phyloP scores from a whole-genome alignment of 768 basidiomycete species.

The Leccinum arenicola region DNA sequence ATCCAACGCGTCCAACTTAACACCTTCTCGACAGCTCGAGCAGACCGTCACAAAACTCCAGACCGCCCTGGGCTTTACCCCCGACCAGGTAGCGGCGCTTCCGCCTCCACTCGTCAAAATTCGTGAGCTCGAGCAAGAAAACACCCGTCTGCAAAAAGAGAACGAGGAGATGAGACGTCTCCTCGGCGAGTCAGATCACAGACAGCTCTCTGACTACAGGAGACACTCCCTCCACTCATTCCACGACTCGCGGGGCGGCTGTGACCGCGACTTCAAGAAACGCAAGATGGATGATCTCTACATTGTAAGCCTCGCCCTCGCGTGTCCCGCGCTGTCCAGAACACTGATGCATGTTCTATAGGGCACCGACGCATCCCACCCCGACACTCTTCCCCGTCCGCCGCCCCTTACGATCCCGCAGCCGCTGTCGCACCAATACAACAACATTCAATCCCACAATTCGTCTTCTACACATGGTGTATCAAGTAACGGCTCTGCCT shows the following conservation, averaged over 20 bases:
- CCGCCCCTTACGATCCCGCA: conserved; percentile 66
- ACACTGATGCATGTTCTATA: conserved; percentile 15
- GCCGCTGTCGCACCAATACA: conserved; percentile 47
- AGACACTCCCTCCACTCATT: conserved; percentile 46
- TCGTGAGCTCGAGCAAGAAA: conserved; percentile 82
- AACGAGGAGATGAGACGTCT: conserved; percentile 73
- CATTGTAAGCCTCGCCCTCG: conserved; percentile 36
- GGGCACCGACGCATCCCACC: conserved; percentile 48
- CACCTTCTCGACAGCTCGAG: conserved; percentile 54
- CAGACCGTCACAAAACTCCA: conserved; percentile 85
- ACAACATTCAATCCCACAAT: conserved; percentile 37
- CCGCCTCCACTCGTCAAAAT: conserved; percentile 74
- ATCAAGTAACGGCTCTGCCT: conserved; percentile 37
- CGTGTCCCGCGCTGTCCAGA: background rate
- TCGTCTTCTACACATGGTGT: conserved; percentile 40
- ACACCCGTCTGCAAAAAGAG: conserved; percentile 64
- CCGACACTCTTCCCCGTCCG: conserved; percentile 35
- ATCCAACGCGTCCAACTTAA: conserved; percentile 6
- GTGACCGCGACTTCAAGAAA: conserved; percentile 61
- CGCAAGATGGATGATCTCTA: conserved; percentile 62
- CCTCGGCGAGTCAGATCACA: conserved; percentile 46
- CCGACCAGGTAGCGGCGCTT: conserved; percentile 71
- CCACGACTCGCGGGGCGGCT: conserved; percentile 43
- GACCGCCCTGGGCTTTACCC: conserved; percentile 64
- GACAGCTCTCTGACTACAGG: conserved; percentile 44